Evolutionary conservation across 2,329 filamentous ascomycete genomes (phyloP).

Genomic region (Fusarium mangiferae): DNA sequence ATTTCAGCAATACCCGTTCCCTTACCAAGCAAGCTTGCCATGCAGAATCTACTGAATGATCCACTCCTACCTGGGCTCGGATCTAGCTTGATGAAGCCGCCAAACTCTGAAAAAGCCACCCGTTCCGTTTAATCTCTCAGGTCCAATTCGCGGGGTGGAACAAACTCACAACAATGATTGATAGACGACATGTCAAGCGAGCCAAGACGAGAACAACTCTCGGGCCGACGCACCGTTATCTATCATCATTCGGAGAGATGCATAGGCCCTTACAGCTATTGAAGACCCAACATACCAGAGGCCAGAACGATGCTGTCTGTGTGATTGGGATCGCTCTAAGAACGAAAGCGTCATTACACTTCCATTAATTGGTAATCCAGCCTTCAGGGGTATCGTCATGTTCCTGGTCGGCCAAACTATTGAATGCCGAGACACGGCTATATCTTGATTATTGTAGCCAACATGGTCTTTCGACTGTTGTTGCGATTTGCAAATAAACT

Average conservation of each 20-base stretch:
- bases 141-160: slow-evolving; percentile 18
- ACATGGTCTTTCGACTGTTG: not conserved
- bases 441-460: not conserved
- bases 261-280: not conserved
- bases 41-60: not conserved
- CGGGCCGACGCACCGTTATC: not conserved
- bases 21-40: not conserved
- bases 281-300: not conserved
- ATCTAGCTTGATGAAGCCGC: slow-evolving; percentile 8
- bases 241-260: not conserved
- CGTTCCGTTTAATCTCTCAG: slow-evolving; percentile 32
- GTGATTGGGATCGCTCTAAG: not conserved
- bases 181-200: not conserved
- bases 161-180: not conserved
- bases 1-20: not conserved
- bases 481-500: not conserved
- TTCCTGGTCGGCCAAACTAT: not conserved
- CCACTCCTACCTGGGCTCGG: not conserved
- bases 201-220: not conserved
- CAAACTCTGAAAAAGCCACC: slow-evolving; percentile 23
- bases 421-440: not conserved
- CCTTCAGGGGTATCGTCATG: not conserved
- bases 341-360: not conserved
- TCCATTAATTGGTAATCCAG: not conserved
- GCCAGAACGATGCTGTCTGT: not conserved